These are phyloP conservation scores for Gnomoniopsis smithogilvyi DNA, from an alignment of 2,329 filamentous ascomycete genomes.

Conservation along the genomic window DNA sequence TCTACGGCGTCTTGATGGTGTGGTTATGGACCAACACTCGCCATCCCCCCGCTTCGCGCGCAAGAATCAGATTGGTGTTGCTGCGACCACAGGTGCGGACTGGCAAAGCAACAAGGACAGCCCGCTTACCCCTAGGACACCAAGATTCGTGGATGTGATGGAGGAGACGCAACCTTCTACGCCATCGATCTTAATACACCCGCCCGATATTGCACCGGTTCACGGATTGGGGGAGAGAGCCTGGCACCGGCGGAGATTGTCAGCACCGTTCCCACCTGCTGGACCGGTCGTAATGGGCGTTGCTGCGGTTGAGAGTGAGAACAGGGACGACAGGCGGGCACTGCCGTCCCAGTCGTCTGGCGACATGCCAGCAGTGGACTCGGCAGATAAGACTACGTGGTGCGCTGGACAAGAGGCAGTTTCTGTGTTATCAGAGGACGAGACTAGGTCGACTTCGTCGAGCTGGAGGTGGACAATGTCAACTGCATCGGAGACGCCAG, in stretches of 20 bases:
- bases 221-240: conserved; percentile 11
- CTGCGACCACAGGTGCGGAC: conserved; percentile 8
- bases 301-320: background rate
- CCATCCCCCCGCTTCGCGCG: background rate
- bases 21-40: conserved; percentile 4
- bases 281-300: background rate
- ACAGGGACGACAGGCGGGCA: background rate
- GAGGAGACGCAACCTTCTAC: conserved; percentile 34
- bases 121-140: conserved; percentile 61
- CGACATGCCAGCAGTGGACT: background rate
- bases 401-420: background rate
- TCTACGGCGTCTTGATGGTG: background rate
- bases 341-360: background rate
- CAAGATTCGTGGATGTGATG: conserved; percentile 63
- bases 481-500: background rate
- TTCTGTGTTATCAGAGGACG: background rate
- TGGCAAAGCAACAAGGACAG: background rate
- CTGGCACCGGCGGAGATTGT: conserved; percentile 12
- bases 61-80: background rate
- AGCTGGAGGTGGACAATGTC: conserved; percentile 1
- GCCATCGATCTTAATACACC: conserved; percentile 1
- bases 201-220: conserved; percentile 6
- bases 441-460: background rate
- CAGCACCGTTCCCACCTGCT: background rate
- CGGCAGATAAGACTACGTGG: background rate